Percentiles rank a stretch among this genome's conserved stretches.
These are phyloP conservation scores for Rubroboletus pulcherrimus DNA, from an alignment of 768 basidiomycete species.

Conservation along the genomic window DNA sequence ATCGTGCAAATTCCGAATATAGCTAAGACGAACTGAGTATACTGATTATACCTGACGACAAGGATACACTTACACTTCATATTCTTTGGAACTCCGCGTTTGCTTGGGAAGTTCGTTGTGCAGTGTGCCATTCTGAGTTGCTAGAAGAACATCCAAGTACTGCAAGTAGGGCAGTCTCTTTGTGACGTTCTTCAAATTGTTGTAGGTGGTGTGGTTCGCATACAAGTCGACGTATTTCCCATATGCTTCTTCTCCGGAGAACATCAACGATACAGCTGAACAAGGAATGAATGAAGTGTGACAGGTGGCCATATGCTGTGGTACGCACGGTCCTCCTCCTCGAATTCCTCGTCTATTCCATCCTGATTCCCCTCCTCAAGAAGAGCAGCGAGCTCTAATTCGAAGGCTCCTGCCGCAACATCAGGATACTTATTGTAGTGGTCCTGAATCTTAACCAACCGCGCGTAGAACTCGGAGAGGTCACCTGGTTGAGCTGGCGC, in stretches of 20 bases:
- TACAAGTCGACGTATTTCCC: constrained; percentile 96
- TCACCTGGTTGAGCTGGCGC: constrained; percentile 59
- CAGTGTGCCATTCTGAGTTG: constrained; percentile 53
- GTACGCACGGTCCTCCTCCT: constrained; percentile 83
- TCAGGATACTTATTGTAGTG: constrained; percentile 97
- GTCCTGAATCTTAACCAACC: constrained; percentile 94
- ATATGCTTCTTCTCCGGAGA: constrained; percentile 94
- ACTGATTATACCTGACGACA: constrained; percentile 2
- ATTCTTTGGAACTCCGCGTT: constrained; percentile 67
- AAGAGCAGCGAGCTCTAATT: constrained; percentile 77
- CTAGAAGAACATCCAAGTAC: constrained; percentile 84
- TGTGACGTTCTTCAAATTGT: constrained; percentile 82
- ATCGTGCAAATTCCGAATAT: constrained; percentile 75
- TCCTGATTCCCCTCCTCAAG: constrained; percentile 75
- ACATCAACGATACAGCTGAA: constrained; percentile 74
- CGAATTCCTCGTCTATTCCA: constrained; percentile 60
- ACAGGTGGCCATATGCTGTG: not conserved
- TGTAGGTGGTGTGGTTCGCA: constrained; percentile 80
- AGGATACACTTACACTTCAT: constrained; percentile 59
- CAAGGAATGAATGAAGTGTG: constrained; percentile 9
- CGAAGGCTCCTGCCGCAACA: constrained; percentile 73
- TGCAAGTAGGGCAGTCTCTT: constrained; percentile 88
- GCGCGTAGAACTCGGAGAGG: constrained; percentile 91
- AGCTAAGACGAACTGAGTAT: constrained; percentile 43
- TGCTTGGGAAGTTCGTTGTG: constrained; percentile 71